A percentile compares a stretch with the other conserved stretches of the same genome.
These are phyloP conservation scores for Solanum hybrid DNA, from an alignment of 305 asterid species.

Conservation along the genomic window DNA sequence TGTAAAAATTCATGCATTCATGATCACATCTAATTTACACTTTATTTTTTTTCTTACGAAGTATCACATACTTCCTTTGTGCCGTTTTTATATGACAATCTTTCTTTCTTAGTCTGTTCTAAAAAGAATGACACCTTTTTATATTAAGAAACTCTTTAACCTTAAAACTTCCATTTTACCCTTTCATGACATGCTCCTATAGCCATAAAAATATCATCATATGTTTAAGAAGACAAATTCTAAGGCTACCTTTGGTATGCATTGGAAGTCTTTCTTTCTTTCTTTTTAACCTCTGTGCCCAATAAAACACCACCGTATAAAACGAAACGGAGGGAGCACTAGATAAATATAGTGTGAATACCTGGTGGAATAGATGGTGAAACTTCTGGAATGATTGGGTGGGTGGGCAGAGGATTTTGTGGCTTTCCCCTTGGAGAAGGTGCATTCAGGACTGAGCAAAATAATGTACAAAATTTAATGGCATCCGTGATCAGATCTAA, in stretches of 20 bases:
- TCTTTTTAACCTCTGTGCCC: not conserved
- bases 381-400: slow-evolving; percentile 21
- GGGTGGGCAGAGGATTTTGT: slow-evolving; percentile 20
- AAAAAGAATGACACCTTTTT: not conserved
- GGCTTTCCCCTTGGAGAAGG: slow-evolving; percentile 32
- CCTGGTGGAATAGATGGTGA: slow-evolving; percentile 61
- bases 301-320: not conserved
- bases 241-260: not conserved
- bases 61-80: not conserved
- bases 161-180: not conserved
- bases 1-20: not conserved
- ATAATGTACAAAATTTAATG: slow-evolving; percentile 6
- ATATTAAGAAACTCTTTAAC: not conserved
- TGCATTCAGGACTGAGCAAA: slow-evolving; percentile 30
- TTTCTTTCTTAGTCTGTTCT: not conserved
- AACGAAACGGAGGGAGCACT: not conserved
- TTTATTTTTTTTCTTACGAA: not conserved
- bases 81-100: not conserved
- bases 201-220: not conserved
- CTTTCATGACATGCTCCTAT: not conserved
- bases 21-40: not conserved
- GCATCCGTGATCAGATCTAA: not conserved
- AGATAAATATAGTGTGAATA: slow-evolving; percentile 13
- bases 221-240: not conserved
- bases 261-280: not conserved